Base-by-base conservation (phyloP, 2,329 filamentous ascomycete species). In the Alternaria incomplexa region DNA sequence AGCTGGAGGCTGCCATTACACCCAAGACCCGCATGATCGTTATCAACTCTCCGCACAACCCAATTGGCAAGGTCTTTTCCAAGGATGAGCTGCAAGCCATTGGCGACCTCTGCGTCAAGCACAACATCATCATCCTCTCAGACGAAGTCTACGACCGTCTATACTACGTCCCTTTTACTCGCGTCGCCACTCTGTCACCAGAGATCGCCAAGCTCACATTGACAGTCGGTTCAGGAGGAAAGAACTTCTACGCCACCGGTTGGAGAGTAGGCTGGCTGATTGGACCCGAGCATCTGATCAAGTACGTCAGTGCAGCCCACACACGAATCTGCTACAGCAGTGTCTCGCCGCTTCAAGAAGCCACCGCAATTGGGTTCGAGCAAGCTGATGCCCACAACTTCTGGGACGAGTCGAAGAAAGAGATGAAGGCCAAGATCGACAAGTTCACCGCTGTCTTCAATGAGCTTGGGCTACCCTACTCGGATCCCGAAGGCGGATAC, bases 211-310 rank as follows among this genome's bases (percentile, higher is more conserved):
- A 88, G 62, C 86, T 97, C 69, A 98, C 96, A 5, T 82, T 99
- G 52, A 98, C 96, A 0, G 96, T 99, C 28, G 96, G 96, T 20
- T 97, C 93, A 0, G 96, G 93, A 1, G 96, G 96, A 73, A 99
- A 99, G 87, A 96, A 96, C 84, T 99, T 99, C 81, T 98, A 98
- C 77, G 93, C 93, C 60, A 99, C 96, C 0, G 96, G 96, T 51
- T 99, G 96, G 96, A 90, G 96, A 61, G 94, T 98, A 70, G 92
- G 96, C 58, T 99, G 95, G 89, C 85, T 99, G 40, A 96, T 98
- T 76, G 96, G 96, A 0, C 93, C 92, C 0, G 88, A 93, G 56
- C 88, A 97, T 64, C 85, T 98, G 56, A 93, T 98, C 82, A 91
- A 96, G 78, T 92, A 97, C 78, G 95, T 97, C 32, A 89, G 92